These are phyloP conservation scores for Hypoxylon crocopeplum DNA, from an alignment of 495 filamentous ascomycete species.

Conservation along the genomic window DNA sequence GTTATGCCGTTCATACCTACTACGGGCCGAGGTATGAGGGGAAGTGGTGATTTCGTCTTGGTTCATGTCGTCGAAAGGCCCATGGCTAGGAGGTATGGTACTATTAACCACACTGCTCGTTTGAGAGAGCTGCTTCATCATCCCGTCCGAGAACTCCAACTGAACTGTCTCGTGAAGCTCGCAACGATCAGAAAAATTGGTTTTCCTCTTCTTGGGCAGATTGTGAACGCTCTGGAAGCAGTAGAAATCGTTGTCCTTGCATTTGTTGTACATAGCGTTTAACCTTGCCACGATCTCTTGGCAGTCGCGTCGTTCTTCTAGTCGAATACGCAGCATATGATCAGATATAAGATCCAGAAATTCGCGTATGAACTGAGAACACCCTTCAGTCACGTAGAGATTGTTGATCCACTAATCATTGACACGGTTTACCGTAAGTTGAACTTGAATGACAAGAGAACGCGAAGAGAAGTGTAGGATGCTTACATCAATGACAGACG, in stretches of 20 bases:
- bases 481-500: neutral
- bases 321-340: constrained; percentile 17
- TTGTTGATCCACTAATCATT: constrained; percentile 28
- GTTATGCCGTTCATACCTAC: no score
- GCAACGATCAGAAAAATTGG: no score
- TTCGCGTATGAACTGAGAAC: constrained; percentile 24
- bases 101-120: no score
- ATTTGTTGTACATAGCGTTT: neutral
- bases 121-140: no score
- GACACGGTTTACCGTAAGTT: no score
- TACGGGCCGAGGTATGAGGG: no score
- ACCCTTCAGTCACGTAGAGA: constrained; percentile 19
- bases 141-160: no score
- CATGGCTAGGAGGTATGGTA: no score
- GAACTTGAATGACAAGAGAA: neutral
- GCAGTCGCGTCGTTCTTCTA: neutral
- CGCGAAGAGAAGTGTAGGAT: neutral
- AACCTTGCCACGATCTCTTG: neutral
- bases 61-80: no score
- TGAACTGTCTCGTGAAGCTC: no score
- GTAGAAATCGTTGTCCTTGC: neutral
- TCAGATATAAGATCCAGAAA: constrained; percentile 28
- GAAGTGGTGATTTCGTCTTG: no score
- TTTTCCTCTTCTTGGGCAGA: no score
- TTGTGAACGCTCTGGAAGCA: neutral